Percentiles rank a stretch among this genome's conserved stretches.
These are phyloP conservation scores for Botrytis sinoallii DNA, from an alignment of 2,329 filamentous ascomycete species.

Conservation along the genomic window DNA sequence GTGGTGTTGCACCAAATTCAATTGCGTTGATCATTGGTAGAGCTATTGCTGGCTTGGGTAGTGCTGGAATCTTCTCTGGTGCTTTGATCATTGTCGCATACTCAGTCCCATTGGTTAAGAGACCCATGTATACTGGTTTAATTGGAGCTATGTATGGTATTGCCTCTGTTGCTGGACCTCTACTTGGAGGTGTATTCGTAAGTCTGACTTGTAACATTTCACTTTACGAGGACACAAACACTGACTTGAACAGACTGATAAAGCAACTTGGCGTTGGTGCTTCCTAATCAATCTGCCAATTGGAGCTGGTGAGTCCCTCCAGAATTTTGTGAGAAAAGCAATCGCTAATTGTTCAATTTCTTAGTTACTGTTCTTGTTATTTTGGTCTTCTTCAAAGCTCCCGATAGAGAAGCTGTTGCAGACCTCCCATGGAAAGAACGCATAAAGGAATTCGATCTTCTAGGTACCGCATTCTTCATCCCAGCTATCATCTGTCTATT, in stretches of 20 bases:
- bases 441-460: constrained; percentile 38
- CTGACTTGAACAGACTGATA: constrained; percentile 21
- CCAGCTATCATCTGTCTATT: constrained; percentile 40
- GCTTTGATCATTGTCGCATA: constrained; percentile 32
- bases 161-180: constrained; percentile 29
- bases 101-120: constrained; percentile 23
- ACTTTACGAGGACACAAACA: background rate
- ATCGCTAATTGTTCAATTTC: background rate
- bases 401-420: constrained; percentile 33
- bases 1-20: constrained; percentile 38
- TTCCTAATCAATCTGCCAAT: constrained; percentile 31
- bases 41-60: constrained; percentile 36
- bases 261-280: constrained; percentile 38
- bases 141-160: constrained; percentile 48
- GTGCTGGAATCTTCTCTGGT: constrained; percentile 32
- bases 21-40: constrained; percentile 39
- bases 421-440: constrained; percentile 39
- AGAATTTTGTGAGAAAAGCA: background rate
- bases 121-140: constrained; percentile 21
- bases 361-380: constrained; percentile 40
- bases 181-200: constrained; percentile 38
- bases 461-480: constrained; percentile 39
- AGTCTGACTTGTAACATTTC: background rate
- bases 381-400: constrained; percentile 43
- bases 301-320: constrained; percentile 30